These are phyloP conservation scores for Chrysanthemum lavandulifolium DNA, from an alignment of 129 eudicot genomes.

Conservation along the genomic window DNA sequence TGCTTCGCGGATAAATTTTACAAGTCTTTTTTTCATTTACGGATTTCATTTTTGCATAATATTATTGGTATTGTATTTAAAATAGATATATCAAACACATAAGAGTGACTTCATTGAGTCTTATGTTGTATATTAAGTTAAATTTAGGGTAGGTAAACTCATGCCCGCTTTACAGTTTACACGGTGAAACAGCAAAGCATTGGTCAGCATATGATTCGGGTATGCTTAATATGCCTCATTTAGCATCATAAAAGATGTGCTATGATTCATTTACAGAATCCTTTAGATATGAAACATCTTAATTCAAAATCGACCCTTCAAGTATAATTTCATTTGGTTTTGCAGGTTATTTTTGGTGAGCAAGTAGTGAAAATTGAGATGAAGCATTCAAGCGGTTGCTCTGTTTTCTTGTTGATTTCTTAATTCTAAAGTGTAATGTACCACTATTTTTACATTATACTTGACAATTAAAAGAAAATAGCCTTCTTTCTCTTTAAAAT, in stretches of 20 bases:
- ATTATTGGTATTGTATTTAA: slow-evolving; percentile 25
- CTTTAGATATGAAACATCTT: neutral
- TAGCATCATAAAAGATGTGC: slow-evolving; percentile 15
- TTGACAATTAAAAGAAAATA: neutral
- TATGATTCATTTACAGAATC: neutral
- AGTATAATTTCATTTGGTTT: neutral
- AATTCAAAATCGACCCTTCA: neutral
- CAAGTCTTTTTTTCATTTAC: slow-evolving; percentile 31
- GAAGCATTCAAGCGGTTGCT: slow-evolving; percentile 12
- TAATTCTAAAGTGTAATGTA: slow-evolving; percentile 18
- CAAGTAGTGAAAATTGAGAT: slow-evolving; percentile 18
- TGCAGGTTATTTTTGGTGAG: slow-evolving; percentile 22
- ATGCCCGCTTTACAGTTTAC: slow-evolving; percentile 31
- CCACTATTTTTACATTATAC: slow-evolving; percentile 5
- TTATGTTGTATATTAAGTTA: slow-evolving; percentile 34
- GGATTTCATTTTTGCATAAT: slow-evolving; percentile 31
- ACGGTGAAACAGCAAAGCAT: slow-evolving; percentile 27
- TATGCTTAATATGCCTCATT: neutral
- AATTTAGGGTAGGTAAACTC: slow-evolving; percentile 34
- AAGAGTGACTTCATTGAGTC: slow-evolving; percentile 24
- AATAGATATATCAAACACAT: slow-evolving; percentile 23
- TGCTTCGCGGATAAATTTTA: slow-evolving; percentile 43
- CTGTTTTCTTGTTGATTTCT: slow-evolving; percentile 15
- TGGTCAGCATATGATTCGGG: slow-evolving; percentile 15
- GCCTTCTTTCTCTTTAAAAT: slow-evolving; percentile 2